Evolutionary conservation across 306 rosid species (phyloP), one percentile per base, ranked within the genome.

Genomic region (Acacia confusa): DNA sequence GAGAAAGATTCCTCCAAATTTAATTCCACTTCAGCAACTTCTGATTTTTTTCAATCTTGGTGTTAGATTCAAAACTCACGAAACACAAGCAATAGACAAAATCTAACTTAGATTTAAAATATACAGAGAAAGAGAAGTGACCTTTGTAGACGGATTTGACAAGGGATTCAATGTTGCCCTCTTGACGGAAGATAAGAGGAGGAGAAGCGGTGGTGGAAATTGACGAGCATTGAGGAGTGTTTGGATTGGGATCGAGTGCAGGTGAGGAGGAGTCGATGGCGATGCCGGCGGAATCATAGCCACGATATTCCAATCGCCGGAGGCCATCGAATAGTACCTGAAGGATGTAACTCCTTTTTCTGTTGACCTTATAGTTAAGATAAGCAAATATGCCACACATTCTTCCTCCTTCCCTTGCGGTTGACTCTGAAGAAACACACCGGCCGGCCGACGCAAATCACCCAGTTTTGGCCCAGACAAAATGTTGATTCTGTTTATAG

Each of bases 361-460:
- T 87, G 44, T 86, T 79, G 7, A 93, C 93, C 30, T 93, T 82
- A 92, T 89, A 92, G 87, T 95, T 95, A 91, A 95, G 90, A 79
- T 95, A 95, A 22, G 99, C 98, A 71, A 95, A 95, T 47, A 95
- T 95, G 85, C 99, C 99, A 85, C 99, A 95, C 99, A 95, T 22
- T 71, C 65, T 30, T 28, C 40, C n/a, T 81, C 28, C 17, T 16
- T 12, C 19, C 17, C 38, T 40, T 45, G 13, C 16, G 2, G 47
- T 43, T 43, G 12, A 43, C 9, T 43, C 47, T 43, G 8, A 36
- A 36, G 8, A 36, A 36, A 36, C 40, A 6, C 40, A 36, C 1
- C 40, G 40, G 40, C 40, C 40, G 40, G 40, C 40, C 40, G 40
- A 36, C 40, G 40, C 1, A 36, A 36, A 5, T 36, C 40, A 6